Conservation (phyloP, 2,329 filamentous ascomycete species). For the Metarhizium humberi region DNA sequence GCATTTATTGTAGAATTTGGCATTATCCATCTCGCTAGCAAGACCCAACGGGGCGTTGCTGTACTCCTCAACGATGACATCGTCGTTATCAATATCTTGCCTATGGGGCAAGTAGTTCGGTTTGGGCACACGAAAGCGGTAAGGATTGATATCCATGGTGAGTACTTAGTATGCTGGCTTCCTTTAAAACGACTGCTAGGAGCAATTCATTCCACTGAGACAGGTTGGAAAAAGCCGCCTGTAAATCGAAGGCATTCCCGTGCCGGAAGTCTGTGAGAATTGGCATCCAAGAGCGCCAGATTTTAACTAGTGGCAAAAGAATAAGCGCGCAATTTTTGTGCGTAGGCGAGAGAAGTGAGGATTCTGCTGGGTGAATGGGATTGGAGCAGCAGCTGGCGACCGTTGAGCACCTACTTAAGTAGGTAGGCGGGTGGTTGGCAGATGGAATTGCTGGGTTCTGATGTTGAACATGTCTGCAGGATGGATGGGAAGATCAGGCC, state of each 20-base stretch:
- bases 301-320: no score
- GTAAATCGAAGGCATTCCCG: background rate
- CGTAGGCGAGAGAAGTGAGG: background rate
- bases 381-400: background rate
- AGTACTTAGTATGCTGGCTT: background rate
- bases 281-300: background rate
- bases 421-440: background rate
- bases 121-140: constrained; percentile 44
- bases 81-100: constrained; percentile 39
- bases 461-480: background rate
- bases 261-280: background rate
- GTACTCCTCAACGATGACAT: constrained; percentile 42
- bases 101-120: constrained; percentile 53
- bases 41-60: constrained; percentile 37
- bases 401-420: background rate
- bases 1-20: constrained; percentile 47
- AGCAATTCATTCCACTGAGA: background rate
- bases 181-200: background rate
- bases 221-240: background rate
- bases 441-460: background rate
- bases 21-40: constrained; percentile 45
- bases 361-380: background rate
- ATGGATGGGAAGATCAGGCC: background rate
- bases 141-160: constrained; percentile 33
- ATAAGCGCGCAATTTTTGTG: no score